phyloP scores from a whole-genome alignment of 1,284 basidiomycete species.

The Ceratobasidium sp. region DNA sequence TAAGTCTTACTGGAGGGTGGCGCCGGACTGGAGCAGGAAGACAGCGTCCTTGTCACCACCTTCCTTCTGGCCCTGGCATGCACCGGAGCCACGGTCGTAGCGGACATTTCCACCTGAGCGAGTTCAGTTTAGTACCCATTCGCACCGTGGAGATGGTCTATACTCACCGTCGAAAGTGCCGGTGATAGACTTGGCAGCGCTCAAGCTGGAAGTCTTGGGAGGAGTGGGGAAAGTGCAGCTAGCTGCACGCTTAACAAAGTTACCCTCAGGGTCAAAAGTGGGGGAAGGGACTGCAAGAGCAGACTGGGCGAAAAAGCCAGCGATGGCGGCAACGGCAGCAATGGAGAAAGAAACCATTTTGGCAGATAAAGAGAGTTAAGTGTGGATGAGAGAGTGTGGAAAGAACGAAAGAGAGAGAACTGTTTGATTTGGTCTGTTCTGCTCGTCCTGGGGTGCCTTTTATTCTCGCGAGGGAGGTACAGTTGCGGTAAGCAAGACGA shows the following conservation, averaged over 20 bases:
- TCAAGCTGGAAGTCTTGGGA: constrained; percentile 59
- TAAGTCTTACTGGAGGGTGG: constrained; percentile 53
- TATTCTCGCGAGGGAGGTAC: no score
- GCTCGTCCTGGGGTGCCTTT: no score
- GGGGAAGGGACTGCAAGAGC: constrained; percentile 33
- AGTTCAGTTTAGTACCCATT: background rate
- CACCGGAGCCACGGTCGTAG: constrained; percentile 43
- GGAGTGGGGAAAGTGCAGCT: constrained; percentile 59
- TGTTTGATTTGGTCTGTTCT: no score
- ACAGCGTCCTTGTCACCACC: constrained; percentile 46
- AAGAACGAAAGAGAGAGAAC: no score
- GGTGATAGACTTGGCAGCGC: constrained; percentile 57
- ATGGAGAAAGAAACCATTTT: constrained; percentile 31
- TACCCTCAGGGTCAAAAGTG: constrained; percentile 7
- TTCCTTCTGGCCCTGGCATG: constrained; percentile 44
- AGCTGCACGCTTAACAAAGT: constrained; percentile 33
- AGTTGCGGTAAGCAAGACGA: no score
- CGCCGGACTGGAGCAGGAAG: constrained; percentile 56
- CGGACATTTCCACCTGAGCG: constrained; percentile 39
- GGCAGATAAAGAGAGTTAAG: no score
- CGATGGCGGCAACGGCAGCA: constrained; percentile 20
- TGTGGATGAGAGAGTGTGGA: no score
- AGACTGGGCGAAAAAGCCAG: constrained; percentile 24
- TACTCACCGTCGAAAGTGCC: constrained; percentile 57
- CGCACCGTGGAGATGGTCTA: background rate